These are phyloP conservation scores for Tephrocybe sp. DNA, from an alignment of 768 basidiomycete species.

Conservation along the genomic window DNA sequence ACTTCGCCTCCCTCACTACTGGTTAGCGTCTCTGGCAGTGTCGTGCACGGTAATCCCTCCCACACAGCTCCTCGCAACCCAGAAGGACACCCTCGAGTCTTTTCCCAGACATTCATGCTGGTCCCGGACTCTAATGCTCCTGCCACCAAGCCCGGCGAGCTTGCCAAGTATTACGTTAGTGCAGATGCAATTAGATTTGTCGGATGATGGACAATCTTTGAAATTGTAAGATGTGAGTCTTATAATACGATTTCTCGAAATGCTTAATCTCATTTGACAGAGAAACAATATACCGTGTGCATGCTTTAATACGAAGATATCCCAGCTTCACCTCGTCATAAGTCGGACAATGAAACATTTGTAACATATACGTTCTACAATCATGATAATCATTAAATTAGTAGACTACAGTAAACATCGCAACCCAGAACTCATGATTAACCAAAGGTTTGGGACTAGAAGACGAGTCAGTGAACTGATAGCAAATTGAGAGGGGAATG, in stretches of 20 bases:
- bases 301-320: background rate
- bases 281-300: constrained; percentile 7
- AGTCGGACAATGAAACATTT: background rate
- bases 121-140: constrained; percentile 70
- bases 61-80: constrained; percentile 47
- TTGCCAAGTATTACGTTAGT: constrained; percentile 79
- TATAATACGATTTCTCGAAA: too few species aligned
- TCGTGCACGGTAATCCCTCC: constrained; percentile 67
- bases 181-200: constrained; percentile 82
- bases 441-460: constrained; percentile 88
- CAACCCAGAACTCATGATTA: constrained; percentile 28
- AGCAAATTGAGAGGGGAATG: constrained; percentile 1
- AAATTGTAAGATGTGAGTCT: constrained; percentile 16
- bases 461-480: constrained; percentile 20
- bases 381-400: constrained; percentile 14
- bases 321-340: background rate
- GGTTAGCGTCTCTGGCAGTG: constrained; percentile 77
- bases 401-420: constrained; percentile 9
- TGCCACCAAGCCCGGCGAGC: constrained; percentile 63
- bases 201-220: constrained; percentile 32
- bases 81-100: constrained; percentile 81
- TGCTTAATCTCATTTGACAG: too few species aligned
- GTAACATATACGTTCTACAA: constrained; percentile 2
- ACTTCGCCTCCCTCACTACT: constrained; percentile 76
- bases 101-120: constrained; percentile 85